phyloP scores from a whole-genome alignment of 805 yeast genomes.

The Sugiyamaella americana region DNA sequence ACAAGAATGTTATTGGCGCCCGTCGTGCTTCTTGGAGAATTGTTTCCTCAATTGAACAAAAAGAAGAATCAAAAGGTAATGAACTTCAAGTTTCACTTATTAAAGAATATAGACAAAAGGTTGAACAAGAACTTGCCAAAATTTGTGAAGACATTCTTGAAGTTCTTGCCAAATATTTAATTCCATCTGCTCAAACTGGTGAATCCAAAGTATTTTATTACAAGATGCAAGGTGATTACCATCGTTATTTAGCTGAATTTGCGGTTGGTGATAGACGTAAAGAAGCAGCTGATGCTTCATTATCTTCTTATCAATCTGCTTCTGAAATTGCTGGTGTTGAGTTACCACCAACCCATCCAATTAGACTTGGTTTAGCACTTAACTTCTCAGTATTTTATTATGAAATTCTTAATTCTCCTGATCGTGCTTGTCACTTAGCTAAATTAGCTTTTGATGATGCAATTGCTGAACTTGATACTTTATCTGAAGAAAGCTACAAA shows the following conservation, averaged over 20 bases:
- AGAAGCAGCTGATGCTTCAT: constrained; percentile 84
- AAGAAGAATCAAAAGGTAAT: constrained; percentile 94
- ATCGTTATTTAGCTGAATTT: constrained; percentile 97
- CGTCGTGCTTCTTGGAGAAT: constrained; percentile 99
- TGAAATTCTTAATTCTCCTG: constrained; percentile 97
- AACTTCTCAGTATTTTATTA: constrained; percentile 97
- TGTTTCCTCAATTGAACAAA: constrained; percentile 95
- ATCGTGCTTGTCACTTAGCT: constrained; percentile 97
- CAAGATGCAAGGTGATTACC: constrained; percentile 99
- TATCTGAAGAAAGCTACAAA: constrained; percentile 96
- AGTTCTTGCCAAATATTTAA: constrained; percentile 82
- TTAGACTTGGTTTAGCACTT: constrained; percentile 94
- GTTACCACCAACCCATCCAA: constrained; percentile 97
- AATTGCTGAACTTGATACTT: constrained; percentile 95
- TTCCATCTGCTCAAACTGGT: constrained; percentile 91
- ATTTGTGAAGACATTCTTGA: constrained; percentile 91
- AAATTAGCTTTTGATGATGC: constrained; percentile 99
- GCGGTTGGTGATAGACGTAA: constrained; percentile 87
- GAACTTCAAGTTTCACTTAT: constrained; percentile 84
- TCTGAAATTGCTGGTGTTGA: constrained; percentile 95
- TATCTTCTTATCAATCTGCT: constrained; percentile 92
- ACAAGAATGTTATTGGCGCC: constrained; percentile 97
- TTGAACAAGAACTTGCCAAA: constrained; percentile 85
- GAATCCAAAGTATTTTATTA: constrained; percentile 97
- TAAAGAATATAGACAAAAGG: constrained; percentile 90